Evolutionary conservation across 169 alveolate genomes (phyloP), one percentile per base, ranked within the genome.

Genomic region (Plasmodium adleri): DNA sequence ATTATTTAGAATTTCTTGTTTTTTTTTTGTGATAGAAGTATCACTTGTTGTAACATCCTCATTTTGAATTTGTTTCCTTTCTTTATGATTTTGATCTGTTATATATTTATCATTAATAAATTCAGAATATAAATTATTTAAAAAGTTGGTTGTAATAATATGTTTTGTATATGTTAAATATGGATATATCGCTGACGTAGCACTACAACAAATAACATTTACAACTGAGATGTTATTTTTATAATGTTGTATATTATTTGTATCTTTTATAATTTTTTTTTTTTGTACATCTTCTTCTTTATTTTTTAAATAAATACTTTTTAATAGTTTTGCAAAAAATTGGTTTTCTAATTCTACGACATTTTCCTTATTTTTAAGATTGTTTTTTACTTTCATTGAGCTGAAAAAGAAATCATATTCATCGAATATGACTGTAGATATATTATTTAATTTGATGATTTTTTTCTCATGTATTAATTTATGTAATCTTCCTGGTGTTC

Each of bases 121-220:
- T 56, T 24, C 28, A 4, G 24, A 24, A 49, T 12, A 26, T 28
- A 78, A 45, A 22, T 17, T 45, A n/a, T 58, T 28, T 24, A 78
- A 22, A 45, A 78, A 64, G 56, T 63, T 64, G 10, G 75, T 67
- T 70, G 89, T 50, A 26, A 78, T 78, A 15, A 78, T 50, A 66
- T 78, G 89, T 45, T 70, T 52, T 1, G 89, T 78, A 56, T 64
- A 78, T 3, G 59, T 49, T 2, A 78, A 56, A 15, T 64, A 78
- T 0, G 78, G 49, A 20, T 78, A 78, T 24, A 78, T 68, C 13
- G 89, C 73, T 0, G 89, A 24, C 0, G 89, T 78, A 5, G 89
- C 89, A 20, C 89, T 78, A 47, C 89, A 78, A 59, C 89, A 78
- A 9, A 78, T 78, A n/a, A 78, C 89, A 17, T 78, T 78, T 2